Base-by-base conservation (phyloP, 2,329 filamentous ascomycete genomes). In the Venturia asperata region DNA sequence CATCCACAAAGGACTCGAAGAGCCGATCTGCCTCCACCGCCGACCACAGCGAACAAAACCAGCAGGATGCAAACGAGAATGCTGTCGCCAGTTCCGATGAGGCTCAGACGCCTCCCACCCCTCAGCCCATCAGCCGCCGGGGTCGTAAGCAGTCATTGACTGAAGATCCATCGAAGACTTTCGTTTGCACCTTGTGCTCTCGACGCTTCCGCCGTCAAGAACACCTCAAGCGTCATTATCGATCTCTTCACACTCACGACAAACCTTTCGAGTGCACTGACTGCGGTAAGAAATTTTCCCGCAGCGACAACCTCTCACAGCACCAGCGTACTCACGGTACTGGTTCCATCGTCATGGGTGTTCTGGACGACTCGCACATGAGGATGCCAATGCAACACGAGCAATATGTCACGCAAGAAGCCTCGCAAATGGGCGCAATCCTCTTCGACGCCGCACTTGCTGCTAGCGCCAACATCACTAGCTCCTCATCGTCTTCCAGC, bases 231-330 rank as follows among this genome's bases (percentile, higher is more conserved):
- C 90, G 94, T 68, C 94, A 99, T 82, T 96, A 96, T 83, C 88
- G 94, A 71, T 97, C 94, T 66, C 91, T 99, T 61, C 94, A 99
- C 83, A 99, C 94, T 1, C 89, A 96, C 74, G 94, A 97, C 76
- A 99, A 97, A 87, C 94, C 94, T 5, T 99, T 97, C 73, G 91
- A 96, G 80, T 99, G 94, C 83, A 85, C 87, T 70, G 93, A 99
- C 80, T 99, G 94, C 74, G 93, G 94, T 72, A 99, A 99, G 88
- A 97, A 96, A 82, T 99, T 97, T 81, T 97, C 93, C 24, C 89
- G 94, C 72, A 96, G 91, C 71, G 94, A 99, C 80, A 99, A 99
- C 82, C 85, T 99, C 19, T 90, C 92, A 30, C 94, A 99, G 79
- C 94, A 99, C 76, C 88, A 94, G 69, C 87, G 94, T 68, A 99